Base-by-base conservation (phyloP, 177 flowering plant species). In the Tripterygium wilfordii region DNA sequence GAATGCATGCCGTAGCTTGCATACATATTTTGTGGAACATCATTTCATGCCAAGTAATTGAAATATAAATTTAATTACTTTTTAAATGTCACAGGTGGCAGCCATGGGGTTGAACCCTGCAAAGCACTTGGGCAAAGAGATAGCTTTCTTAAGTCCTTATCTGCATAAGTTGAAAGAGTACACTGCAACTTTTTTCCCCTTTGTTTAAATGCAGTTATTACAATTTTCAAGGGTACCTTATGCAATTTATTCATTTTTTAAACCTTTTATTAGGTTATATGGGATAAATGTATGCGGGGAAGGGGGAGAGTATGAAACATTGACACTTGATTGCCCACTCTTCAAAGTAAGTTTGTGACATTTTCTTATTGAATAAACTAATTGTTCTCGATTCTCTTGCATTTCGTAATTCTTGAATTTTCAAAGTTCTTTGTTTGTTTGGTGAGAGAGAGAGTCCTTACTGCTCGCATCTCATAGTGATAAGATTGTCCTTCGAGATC, bases 271-370 rank as follows among this genome's bases (percentile, higher is more conserved):
- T 77, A 91, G 98, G 64, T 51, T 75, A 54, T 91, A 88, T 70
- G 95, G 95, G 35, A 73, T 80, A 31, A 88, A 91, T 77, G 86
- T 91, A 7, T 91, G 98, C 67, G 98, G 98, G 43, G 98, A 91
- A 75, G 98, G 98, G 44, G 98, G 98, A 41, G 98, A 91, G 61
- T 91, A 91, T 72, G 98, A 91, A 69, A 82, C 96, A 26, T 60
- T 91, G 53, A 88, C 98, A 20, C 90, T 91, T 48, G 96, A 88
- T 61, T 91, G 95, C 57, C 95, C 96, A 28, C 88, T 91, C 33
- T 91, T 91, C 57, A 59, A 36, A 18, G 98, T 85, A 69, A 71
- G 85, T 63, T 59, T 23, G 21, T 31, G 36, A 16, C n/a, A 19
- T 22, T 5, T 6, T 30, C 12, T 30, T 7, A 6, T 30, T 12